Evolutionary conservation across 371 early-diverging fungal genomes (phyloP).

Genomic region (Dichotomocladium elegans): DNA sequence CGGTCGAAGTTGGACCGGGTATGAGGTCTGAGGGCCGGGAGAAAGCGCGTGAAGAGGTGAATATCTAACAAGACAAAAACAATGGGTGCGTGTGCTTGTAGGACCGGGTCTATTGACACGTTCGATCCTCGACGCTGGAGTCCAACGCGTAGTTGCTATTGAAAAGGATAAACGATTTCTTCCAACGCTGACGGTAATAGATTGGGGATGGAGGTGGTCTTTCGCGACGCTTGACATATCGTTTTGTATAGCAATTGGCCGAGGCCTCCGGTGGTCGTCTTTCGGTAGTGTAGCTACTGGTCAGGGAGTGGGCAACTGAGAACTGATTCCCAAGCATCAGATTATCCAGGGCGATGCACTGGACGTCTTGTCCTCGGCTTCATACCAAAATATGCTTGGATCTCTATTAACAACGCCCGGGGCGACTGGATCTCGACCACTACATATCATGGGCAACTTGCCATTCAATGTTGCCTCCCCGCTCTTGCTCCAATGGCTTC

Average conservation of each 20-base stretch:
- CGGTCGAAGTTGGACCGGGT: conserved; percentile 88
- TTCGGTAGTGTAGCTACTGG: conserved; percentile 17
- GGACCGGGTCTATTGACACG: conserved; percentile 80
- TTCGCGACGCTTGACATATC: neutral
- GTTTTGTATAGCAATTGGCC: conserved; percentile 52
- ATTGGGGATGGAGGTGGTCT: neutral
- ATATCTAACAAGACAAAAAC: too few species aligned
- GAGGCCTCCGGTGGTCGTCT: conserved; percentile 54
- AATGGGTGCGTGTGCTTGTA: conserved; percentile 6
- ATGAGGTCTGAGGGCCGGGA: neutral
- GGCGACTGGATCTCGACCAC: neutral
- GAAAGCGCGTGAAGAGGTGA: neutral
- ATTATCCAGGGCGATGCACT: conserved; percentile 72
- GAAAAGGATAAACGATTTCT: conserved; percentile 79
- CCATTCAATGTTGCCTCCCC: conserved; percentile 80
- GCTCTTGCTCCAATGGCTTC: conserved; percentile 72
- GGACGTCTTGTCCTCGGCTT: conserved; percentile 21
- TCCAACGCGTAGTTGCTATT: conserved; percentile 63
- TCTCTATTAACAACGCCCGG: neutral
- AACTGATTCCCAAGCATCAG: neutral
- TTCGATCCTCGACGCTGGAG: conserved; percentile 71
- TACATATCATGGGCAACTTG: conserved; percentile 74
- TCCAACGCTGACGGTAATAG: conserved; percentile 59
- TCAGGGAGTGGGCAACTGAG: neutral
- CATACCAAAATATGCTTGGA: conserved; percentile 43